These are phyloP conservation scores for Metarhizium rileyi DNA, from an alignment of 2,329 filamentous ascomycete species.

Conservation along the genomic window DNA sequence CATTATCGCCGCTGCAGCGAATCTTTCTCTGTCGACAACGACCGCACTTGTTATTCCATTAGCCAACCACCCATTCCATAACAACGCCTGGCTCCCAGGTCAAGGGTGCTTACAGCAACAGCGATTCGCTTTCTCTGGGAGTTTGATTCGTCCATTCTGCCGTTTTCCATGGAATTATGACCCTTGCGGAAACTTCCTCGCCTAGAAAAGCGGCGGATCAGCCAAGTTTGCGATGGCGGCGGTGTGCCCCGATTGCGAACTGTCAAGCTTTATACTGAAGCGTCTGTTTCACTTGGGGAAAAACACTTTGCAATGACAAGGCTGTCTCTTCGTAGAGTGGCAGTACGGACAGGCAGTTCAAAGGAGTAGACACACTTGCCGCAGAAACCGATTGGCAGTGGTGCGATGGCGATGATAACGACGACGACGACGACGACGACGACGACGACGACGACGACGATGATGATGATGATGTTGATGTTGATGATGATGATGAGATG, in stretches of 20 bases:
- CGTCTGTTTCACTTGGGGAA: not conserved
- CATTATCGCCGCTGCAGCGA: constrained; percentile 78
- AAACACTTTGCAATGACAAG: not conserved
- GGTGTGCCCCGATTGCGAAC: not conserved
- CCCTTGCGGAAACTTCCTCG: not conserved
- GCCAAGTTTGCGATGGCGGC: not conserved
- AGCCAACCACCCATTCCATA: constrained; percentile 10
- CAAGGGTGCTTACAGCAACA: constrained; percentile 40
- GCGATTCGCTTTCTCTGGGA: constrained; percentile 48
- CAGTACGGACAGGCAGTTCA: not conserved
- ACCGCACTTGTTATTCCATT: constrained; percentile 53
- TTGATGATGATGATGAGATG: not conserved
- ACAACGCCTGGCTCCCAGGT: not conserved
- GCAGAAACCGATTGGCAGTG: not conserved
- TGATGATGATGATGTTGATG: not conserved
- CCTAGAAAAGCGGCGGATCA: not conserved
- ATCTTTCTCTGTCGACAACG: constrained; percentile 92
- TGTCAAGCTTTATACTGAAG: not conserved
- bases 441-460: too few species aligned
- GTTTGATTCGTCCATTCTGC: constrained; percentile 24
- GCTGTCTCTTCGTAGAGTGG: not conserved
- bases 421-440: not conserved
- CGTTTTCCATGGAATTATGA: not conserved
- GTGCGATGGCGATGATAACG: not conserved
- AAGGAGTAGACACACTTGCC: not conserved